Evolutionary conservation across 345 rosid species (phyloP), one percentile per base, ranked within the genome.

Genomic region (Citrus sp.): DNA sequence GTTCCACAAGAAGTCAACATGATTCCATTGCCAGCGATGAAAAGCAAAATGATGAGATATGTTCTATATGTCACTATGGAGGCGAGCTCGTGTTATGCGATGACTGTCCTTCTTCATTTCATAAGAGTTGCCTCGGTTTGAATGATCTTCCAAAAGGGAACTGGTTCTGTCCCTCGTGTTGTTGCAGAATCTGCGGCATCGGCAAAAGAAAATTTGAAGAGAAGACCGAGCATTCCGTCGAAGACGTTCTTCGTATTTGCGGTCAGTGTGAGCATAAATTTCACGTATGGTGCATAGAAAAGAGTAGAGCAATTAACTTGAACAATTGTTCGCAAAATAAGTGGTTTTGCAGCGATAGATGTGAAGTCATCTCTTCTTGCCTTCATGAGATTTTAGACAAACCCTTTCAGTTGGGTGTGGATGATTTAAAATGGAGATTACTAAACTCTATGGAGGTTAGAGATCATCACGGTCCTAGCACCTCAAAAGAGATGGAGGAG

Each of bases 141-240:
- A 34, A 81, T 73, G 87, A 28, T 68, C 59, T 92, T 61, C 97
- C 98, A 0, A 75, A 79, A 4, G 97, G 94, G 30, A 84, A 87
- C 14, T 93, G 98, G 98, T 90, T 91, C 78, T 95, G 98, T 62
- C 91, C 92, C 5, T 86, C 92, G 22, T 95, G 98, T 79, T 84
- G 90, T 40, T 93, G 98, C 51, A 78, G 79, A 32, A 80, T 89
- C 9, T 95, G 98, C 74, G 80, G 80, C 76, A 70, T 82, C 76
- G 79, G 80, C 76, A 70, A 83, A 59, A 75, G 77, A 64, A 70
- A 77, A 67, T 27, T 73, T n/a, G 56, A 82, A 65, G 79, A 72
- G 70, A 84, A 70, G 46, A n/a, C 70, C 21, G 55, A 51, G 70
- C 13, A 64, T 66, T 27, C 59, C 5, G 22, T 13, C 9, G 70